These are phyloP conservation scores for Talaromyces nanjingensis DNA, from an alignment of 495 filamentous ascomycete genomes.

Conservation along the genomic window DNA sequence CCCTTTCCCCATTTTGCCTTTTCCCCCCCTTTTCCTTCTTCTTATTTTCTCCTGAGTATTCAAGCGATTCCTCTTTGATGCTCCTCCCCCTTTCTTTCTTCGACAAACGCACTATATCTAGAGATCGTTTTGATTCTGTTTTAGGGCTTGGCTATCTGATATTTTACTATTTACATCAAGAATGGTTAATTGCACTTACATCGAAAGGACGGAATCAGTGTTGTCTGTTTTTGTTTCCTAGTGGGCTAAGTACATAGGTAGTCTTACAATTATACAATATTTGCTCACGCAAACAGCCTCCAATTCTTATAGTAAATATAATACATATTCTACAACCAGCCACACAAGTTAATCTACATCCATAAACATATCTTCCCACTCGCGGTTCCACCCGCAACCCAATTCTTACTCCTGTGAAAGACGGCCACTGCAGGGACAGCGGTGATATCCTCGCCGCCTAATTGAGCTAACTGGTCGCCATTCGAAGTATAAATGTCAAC, in stretches of 20 bases:
- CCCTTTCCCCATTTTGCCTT: constrained; percentile 21
- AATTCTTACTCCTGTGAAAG: constrained; percentile 81
- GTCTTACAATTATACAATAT: constrained; percentile 1
- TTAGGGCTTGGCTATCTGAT: constrained; percentile 15
- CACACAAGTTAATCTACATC: constrained; percentile 46
- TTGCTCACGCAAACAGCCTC: background rate
- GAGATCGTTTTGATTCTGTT: constrained; percentile 10
- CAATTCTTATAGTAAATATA: background rate
- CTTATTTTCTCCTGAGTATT: background rate
- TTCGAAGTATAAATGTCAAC: constrained; percentile 77
- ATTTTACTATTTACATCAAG: background rate
- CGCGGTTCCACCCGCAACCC: constrained; percentile 87
- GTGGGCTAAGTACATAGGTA: background rate
- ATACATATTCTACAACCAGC: background rate
- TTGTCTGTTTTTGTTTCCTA: background rate
- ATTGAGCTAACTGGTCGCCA: constrained; percentile 85
- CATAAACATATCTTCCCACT: constrained; percentile 91
- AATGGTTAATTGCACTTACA: background rate
- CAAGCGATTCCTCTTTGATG: constrained; percentile 12
- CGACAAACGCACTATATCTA: background rate
- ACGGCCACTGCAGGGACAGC: constrained; percentile 90
- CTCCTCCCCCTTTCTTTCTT: constrained; percentile 4
- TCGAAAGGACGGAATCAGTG: background rate
- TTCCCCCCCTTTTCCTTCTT: background rate
- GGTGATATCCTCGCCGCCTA: constrained; percentile 81